phyloP scores from a whole-genome alignment of 306 rosid genomes.

The Comarum palustre region DNA sequence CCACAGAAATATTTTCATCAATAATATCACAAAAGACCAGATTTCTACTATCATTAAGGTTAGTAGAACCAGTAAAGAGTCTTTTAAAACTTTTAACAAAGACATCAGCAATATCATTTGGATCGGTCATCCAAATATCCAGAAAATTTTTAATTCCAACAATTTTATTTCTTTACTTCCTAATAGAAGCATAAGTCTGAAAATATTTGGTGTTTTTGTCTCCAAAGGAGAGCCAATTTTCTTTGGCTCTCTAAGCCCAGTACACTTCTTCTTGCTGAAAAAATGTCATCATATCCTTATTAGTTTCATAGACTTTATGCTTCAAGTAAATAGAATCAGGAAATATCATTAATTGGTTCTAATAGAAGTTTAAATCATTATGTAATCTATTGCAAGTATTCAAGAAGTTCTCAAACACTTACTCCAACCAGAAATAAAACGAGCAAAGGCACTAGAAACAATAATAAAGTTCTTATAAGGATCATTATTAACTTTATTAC shows the following conservation, averaged over 20 bases:
- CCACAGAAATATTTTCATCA: too few relatives aligned
- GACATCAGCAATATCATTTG: neutral
- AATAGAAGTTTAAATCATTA: too few relatives aligned
- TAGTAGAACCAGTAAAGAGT: neutral
- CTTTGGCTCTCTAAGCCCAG: neutral
- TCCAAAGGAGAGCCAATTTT: neutral
- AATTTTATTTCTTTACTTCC: too few relatives aligned
- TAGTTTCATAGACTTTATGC: too few relatives aligned
- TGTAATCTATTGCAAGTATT: too few relatives aligned
- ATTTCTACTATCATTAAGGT: neutral
- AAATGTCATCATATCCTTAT: neutral
- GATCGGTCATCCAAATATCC: neutral
- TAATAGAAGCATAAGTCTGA: neutral
- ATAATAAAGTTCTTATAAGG: neutral
- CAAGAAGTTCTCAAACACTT: too few relatives aligned
- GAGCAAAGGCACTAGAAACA: too few relatives aligned
- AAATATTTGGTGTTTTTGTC: neutral
- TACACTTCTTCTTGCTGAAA: neutral
- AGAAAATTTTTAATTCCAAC: neutral
- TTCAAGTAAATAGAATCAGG: too few relatives aligned
- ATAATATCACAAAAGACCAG: too few relatives aligned
- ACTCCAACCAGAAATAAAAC: too few relatives aligned
- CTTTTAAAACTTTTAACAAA: neutral
- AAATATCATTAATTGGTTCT: too few relatives aligned
- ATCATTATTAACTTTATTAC: too few relatives aligned